A percentile compares a stretch with the other conserved stretches of the same genome.
Conservation (phyloP, 2,329 filamentous ascomycete species). For the Aspergillus flavus region DNA sequence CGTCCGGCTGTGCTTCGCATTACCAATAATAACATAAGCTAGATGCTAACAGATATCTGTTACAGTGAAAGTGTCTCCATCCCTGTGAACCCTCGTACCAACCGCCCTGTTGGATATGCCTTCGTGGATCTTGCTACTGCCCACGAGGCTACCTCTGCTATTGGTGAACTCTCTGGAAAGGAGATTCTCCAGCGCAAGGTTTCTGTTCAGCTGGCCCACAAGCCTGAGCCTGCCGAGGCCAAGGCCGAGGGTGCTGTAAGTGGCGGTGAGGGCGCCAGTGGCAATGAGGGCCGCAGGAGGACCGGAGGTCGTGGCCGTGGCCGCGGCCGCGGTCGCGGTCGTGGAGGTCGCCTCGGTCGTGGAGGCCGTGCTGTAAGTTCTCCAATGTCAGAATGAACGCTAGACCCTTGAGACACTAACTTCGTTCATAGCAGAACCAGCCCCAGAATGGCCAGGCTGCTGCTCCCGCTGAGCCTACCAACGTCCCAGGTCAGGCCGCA, state of each 20-base stretch:
- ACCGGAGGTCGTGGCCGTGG: conserved; percentile 65
- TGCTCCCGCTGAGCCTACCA: conserved; percentile 22
- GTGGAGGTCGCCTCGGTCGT: conserved; percentile 70
- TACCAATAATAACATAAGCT: background rate
- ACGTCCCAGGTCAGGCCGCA: conserved; percentile 22
- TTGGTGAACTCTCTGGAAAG: conserved; percentile 92
- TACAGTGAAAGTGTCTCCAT: conserved; percentile 95
- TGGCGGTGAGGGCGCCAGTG: conserved; percentile 71
- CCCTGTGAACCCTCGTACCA: conserved; percentile 98
- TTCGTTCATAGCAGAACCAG: conserved; percentile 19
- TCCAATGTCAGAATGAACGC: background rate
- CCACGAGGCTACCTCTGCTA: conserved; percentile 91
- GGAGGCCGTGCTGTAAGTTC: conserved; percentile 59
- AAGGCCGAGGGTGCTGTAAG: conserved; percentile 71
- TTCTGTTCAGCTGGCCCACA: conserved; percentile 96
- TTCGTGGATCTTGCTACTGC: conserved; percentile 98
- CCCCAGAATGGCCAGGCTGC: conserved; percentile 29
- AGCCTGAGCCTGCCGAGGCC: conserved; percentile 83
- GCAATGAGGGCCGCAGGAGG: conserved; percentile 65
- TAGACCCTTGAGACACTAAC: conserved; percentile 3
- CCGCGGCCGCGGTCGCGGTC: conserved; percentile 66
- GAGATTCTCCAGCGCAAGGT: conserved; percentile 99
- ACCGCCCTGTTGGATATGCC: conserved; percentile 96
- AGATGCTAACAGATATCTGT: conserved; percentile 37
- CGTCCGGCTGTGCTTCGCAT: background rate